Conservation (phyloP, 805 yeast genomes). For the Kodamaea leandrae region DNA sequence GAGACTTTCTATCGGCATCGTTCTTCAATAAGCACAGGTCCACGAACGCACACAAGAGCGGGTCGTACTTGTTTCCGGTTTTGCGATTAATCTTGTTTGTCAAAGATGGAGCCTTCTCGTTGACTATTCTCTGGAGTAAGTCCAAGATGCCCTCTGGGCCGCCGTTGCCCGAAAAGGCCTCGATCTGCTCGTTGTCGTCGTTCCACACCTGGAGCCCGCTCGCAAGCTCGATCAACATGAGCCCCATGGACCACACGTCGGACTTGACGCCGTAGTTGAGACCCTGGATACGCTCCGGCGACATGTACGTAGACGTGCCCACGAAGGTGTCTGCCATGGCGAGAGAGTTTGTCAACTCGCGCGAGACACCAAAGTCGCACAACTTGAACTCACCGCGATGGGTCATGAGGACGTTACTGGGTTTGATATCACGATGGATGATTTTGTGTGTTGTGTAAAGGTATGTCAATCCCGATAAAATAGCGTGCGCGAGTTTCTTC, state of each 20-base stretch:
- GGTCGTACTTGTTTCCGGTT: conserved; percentile 35
- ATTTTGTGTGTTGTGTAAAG: conserved; percentile 81
- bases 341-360: conserved; percentile 87
- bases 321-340: conserved; percentile 91
- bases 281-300: conserved; percentile 97
- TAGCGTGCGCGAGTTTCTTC: conserved; percentile 70
- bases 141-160: conserved; percentile 86
- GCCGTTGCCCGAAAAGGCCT: conserved; percentile 26
- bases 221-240: conserved; percentile 85
- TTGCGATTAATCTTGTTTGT: conserved; percentile 28
- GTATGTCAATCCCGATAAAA: conserved; percentile 77
- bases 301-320: conserved; percentile 95
- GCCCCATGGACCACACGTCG: conserved; percentile 95
- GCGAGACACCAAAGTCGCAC: conserved; percentile 95
- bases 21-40: conserved; percentile 73
- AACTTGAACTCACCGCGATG: conserved; percentile 84
- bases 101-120: conserved; percentile 83
- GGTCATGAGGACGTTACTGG: conserved; percentile 86
- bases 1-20: conserved; percentile 63
- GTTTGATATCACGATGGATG: conserved; percentile 94
- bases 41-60: conserved; percentile 62
- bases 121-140: conserved; percentile 85
- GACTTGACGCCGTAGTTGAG: conserved; percentile 90
- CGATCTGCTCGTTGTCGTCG: conserved; percentile 41
- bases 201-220: conserved; percentile 80